Evolutionary conservation across 2,329 filamentous ascomycete genomes (phyloP).

Genomic region (Metarhizium robertsii): DNA sequence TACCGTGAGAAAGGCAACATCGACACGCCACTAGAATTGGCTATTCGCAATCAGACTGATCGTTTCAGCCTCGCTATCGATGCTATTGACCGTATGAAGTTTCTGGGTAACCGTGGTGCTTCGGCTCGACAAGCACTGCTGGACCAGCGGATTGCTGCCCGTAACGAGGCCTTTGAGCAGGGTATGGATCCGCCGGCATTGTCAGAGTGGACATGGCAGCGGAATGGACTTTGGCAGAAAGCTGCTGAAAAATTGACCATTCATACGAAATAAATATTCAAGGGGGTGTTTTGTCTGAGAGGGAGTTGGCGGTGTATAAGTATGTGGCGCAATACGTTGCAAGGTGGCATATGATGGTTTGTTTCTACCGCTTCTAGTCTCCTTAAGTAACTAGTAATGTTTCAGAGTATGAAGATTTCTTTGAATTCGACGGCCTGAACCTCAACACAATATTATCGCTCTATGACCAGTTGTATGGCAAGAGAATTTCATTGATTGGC

Average conservation of each 20-base stretch:
- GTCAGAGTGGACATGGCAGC: slow-evolving; percentile 58
- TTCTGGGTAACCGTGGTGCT: slow-evolving; percentile 53
- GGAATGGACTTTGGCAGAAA: slow-evolving; percentile 29
- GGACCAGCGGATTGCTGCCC: slow-evolving; percentile 54
- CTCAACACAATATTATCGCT: too few relatives aligned
- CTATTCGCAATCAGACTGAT: slow-evolving; percentile 69
- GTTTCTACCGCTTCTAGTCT: too few relatives aligned
- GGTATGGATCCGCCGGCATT: slow-evolving; percentile 61
- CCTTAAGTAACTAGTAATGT: too few relatives aligned
- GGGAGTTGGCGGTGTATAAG: neutral
- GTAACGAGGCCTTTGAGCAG: slow-evolving; percentile 56
- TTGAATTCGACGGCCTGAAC: too few relatives aligned
- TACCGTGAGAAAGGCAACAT: slow-evolving; percentile 82
- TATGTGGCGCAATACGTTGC: slow-evolving; percentile 14
- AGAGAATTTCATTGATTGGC: too few relatives aligned
- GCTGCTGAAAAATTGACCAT: slow-evolving; percentile 6
- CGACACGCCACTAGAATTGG: slow-evolving; percentile 69
- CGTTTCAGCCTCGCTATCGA: slow-evolving; percentile 69
- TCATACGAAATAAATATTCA: neutral
- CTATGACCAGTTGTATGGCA: too few relatives aligned
- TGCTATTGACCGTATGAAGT: slow-evolving; percentile 59
- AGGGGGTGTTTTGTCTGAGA: neutral
- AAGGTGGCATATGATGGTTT: too few relatives aligned
- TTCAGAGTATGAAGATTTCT: too few relatives aligned
- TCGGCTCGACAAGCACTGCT: slow-evolving; percentile 54